A percentile compares a stretch with the other conserved stretches of the same genome.
phyloP scores from a whole-genome alignment of 108 stramenopile species.

The Skeletonema potamos region DNA sequence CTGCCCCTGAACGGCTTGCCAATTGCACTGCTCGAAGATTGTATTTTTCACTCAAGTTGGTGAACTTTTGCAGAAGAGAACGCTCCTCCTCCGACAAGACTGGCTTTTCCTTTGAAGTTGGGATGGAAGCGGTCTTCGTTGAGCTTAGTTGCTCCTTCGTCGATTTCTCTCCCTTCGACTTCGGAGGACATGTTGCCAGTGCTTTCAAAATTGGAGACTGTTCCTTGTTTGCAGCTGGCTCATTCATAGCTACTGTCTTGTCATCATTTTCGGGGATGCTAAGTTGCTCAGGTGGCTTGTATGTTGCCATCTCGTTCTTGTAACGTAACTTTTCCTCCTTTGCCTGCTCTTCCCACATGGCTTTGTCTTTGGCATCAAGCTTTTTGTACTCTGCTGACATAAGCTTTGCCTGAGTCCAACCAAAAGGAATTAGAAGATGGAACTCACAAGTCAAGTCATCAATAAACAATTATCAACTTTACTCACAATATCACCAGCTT shows the following conservation, averaged over 20 bases:
- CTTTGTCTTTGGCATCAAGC: slow-evolving; percentile 4
- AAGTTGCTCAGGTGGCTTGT: slow-evolving; percentile 18
- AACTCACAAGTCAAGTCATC: neutral
- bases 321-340: slow-evolving; percentile 21
- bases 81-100: slow-evolving; percentile 21
- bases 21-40: slow-evolving; percentile 31
- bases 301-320: slow-evolving; percentile 38
- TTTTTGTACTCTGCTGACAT: slow-evolving; percentile 22
- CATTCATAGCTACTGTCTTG: neutral
- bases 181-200: slow-evolving; percentile 7
- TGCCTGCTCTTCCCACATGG: slow-evolving; percentile 13
- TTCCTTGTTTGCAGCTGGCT: neutral
- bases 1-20: slow-evolving; percentile 22
- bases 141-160: neutral
- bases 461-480: neutral
- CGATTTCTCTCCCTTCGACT: neutral
- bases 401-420: slow-evolving; percentile 1
- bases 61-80: slow-evolving; percentile 14
- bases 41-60: slow-evolving; percentile 23
- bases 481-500: slow-evolving; percentile 86
- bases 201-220: slow-evolving; percentile 3
- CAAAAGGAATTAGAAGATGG: neutral
- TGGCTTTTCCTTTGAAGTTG: neutral
- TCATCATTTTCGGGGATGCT: neutral
- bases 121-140: neutral